These are phyloP conservation scores for Tolypocladium tropicale DNA, from an alignment of 2,329 filamentous ascomycete genomes.

Conservation along the genomic window DNA sequence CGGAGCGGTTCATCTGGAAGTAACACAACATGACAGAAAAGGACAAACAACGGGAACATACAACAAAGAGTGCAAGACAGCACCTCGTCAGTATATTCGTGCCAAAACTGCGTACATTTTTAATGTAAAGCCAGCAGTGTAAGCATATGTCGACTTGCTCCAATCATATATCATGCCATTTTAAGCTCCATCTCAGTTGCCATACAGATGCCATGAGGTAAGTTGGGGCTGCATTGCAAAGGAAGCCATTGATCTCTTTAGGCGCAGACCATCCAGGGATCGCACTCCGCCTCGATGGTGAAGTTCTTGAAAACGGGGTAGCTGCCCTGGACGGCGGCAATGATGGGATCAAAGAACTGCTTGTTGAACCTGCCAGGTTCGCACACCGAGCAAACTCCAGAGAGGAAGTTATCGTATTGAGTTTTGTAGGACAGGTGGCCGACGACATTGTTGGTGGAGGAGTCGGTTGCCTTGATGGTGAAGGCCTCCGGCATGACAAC, in stretches of 20 bases:
- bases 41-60: neutral
- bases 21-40: too few species aligned
- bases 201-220: constrained; percentile 4
- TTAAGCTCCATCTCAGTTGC: neutral
- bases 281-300: constrained; percentile 24
- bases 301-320: constrained; percentile 28
- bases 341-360: constrained; percentile 25
- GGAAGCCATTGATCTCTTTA: constrained; percentile 8
- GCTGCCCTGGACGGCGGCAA: constrained; percentile 25
- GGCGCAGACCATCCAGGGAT: constrained; percentile 26
- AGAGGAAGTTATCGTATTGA: constrained; percentile 25
- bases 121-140: constrained; percentile 7
- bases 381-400: constrained; percentile 24
- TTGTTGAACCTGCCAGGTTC: constrained; percentile 24
- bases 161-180: constrained; percentile 3
- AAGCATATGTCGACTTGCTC: constrained; percentile 6
- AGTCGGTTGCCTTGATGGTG: constrained; percentile 22
- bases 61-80: neutral
- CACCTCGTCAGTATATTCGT: constrained; percentile 1
- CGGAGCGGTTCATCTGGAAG: too few species aligned
- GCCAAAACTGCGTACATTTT: constrained; percentile 5
- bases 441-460: constrained; percentile 19
- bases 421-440: constrained; percentile 26
- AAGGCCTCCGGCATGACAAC: constrained; percentile 29
- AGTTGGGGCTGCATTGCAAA: neutral